A percentile compares a stretch with the other conserved stretches of the same genome.
Conservation (phyloP, 2,329 filamentous ascomycete species). For the Drechslerella stenobrocha region DNA sequence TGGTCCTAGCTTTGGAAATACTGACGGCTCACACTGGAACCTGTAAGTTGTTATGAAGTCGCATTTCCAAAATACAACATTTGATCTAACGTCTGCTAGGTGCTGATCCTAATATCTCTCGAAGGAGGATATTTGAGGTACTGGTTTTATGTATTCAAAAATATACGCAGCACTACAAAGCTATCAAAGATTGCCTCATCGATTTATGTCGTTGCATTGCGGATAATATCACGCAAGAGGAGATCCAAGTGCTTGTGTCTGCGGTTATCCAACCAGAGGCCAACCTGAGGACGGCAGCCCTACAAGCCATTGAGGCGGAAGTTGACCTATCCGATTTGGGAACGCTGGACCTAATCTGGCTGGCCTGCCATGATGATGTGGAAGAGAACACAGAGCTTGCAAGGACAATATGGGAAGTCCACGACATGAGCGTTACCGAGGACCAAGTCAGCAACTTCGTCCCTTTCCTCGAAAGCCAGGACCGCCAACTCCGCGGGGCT, state of each 20-base stretch:
- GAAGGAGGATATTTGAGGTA: conserved; percentile 70
- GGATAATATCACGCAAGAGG: conserved; percentile 72
- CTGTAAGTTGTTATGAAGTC: conserved; percentile 58
- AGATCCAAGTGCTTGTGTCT: conserved; percentile 74
- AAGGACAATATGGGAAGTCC: conserved; percentile 92
- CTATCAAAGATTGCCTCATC: conserved; percentile 87
- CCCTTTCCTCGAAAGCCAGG: conserved; percentile 76
- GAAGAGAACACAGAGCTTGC: conserved; percentile 83
- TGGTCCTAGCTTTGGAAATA: conserved; percentile 85
- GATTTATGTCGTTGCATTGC: conserved; percentile 84
- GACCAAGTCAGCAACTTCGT: conserved; percentile 70
- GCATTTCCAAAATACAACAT: neutral
- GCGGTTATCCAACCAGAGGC: conserved; percentile 78
- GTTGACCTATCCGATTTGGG: conserved; percentile 85
- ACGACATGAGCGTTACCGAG: conserved; percentile 71
- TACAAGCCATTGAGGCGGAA: conserved; percentile 88
- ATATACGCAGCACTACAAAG: conserved; percentile 91
- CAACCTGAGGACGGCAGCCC: conserved; percentile 77
- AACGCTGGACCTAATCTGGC: conserved; percentile 89
- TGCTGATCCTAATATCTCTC: conserved; percentile 59
- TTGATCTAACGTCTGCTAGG: conserved; percentile 47
- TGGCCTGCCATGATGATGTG: conserved; percentile 87
- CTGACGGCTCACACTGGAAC: conserved; percentile 83
- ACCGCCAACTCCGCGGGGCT: conserved; percentile 78
- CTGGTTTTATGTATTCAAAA: conserved; percentile 81